Evolutionary conservation across 257 asterid genomes (phyloP).

Genomic region (Echium plantagineum): DNA sequence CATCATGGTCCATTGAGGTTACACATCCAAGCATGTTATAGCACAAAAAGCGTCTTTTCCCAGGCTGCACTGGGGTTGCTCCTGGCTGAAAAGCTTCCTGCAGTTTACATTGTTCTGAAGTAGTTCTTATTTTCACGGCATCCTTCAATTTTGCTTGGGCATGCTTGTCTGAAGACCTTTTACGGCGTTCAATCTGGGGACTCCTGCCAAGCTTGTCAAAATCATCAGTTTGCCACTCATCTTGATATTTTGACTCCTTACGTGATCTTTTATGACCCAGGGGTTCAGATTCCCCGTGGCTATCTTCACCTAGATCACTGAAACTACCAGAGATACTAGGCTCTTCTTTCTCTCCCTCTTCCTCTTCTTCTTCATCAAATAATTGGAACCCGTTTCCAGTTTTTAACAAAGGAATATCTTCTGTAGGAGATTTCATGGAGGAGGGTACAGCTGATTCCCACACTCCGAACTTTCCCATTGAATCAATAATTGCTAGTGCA

Average conservation of each 20-base stretch:
- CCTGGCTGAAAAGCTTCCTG: slow-evolving; percentile 95
- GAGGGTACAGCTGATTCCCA: slow-evolving; percentile 89
- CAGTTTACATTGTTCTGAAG: slow-evolving; percentile 43
- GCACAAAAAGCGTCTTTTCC: slow-evolving; percentile 82
- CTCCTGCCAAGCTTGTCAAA: slow-evolving; percentile 36
- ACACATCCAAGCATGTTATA: slow-evolving; percentile 91
- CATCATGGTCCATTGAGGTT: slow-evolving; percentile 83
- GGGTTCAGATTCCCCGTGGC: slow-evolving; percentile 47
- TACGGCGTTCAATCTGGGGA: slow-evolving; percentile 47
- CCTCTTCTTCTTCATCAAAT: slow-evolving; percentile 48
- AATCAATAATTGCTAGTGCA: slow-evolving; percentile 81
- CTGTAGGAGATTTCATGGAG: slow-evolving; percentile 95
- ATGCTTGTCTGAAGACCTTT: slow-evolving; percentile 41
- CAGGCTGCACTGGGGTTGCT: slow-evolving; percentile 71
- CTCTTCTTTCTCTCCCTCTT: no score
- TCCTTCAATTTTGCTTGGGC: slow-evolving; percentile 24
- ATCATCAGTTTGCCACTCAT: slow-evolving; percentile 54
- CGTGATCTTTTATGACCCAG: slow-evolving; percentile 65
- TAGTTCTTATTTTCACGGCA: slow-evolving; percentile 23
- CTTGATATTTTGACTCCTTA: slow-evolving; percentile 28
- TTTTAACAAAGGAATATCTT: slow-evolving; percentile 57
- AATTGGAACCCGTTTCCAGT: slow-evolving; percentile 52
- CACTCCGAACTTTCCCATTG: slow-evolving; percentile 71
- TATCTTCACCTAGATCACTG: slow-evolving; percentile 72
- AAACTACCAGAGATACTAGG: slow-evolving; percentile 60